These are phyloP conservation scores for Ogataea nitratoaversa DNA, from an alignment of 805 yeast species.

Conservation along the genomic window DNA sequence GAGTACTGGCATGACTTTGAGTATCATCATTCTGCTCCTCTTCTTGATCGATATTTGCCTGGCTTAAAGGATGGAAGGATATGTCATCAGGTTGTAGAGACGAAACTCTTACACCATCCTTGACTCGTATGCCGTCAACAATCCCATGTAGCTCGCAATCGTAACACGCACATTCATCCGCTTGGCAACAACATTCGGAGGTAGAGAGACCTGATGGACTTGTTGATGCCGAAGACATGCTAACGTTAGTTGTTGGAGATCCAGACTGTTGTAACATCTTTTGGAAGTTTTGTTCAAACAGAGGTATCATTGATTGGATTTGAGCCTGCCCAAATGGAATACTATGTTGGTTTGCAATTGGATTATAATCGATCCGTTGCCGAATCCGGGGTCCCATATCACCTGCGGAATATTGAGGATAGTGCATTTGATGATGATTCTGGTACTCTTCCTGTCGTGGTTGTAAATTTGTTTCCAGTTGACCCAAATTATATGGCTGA, in stretches of 20 bases:
- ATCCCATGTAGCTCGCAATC: conserved; percentile 33
- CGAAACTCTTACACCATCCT: conserved; percentile 26
- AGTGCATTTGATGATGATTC: neutral
- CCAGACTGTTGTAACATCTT: conserved; percentile 3
- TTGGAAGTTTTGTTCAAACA: conserved; percentile 10
- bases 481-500: conserved; percentile 2
- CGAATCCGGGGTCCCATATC: too few relatives aligned
- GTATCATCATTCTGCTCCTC: too few relatives aligned
- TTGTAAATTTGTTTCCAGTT: neutral
- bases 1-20: conserved; percentile 1
- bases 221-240: conserved; percentile 1
- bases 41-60: too few relatives aligned
- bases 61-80: too few relatives aligned
- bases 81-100: conserved; percentile 2
- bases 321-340: conserved; percentile 24
- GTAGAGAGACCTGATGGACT: conserved; percentile 7
- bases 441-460: neutral
- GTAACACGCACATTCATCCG: conserved; percentile 32
- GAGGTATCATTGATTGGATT: conserved; percentile 15
- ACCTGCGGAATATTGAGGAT: neutral
- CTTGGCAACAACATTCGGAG: conserved; percentile 28
- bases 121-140: conserved; percentile 25
- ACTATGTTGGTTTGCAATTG: conserved; percentile 1
- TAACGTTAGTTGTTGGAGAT: neutral
- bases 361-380: too few relatives aligned